A percentile compares a stretch with the other conserved stretches of the same genome.
phyloP scores from a whole-genome alignment of 495 filamentous ascomycete species.

The Wilcoxina mikolae region DNA sequence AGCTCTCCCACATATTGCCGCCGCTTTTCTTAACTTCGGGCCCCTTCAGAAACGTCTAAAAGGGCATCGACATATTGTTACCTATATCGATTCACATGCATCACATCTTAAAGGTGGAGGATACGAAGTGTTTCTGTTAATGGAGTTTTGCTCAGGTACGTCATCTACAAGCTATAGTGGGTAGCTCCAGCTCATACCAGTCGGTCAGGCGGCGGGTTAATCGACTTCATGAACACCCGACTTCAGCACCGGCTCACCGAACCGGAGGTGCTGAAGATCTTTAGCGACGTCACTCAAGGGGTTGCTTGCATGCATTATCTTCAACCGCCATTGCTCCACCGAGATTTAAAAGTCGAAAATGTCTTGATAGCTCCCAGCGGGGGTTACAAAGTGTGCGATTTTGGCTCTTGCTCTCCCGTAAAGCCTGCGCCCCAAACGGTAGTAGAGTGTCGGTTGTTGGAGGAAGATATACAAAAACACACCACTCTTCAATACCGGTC shows the following conservation, averaged over 20 bases:
- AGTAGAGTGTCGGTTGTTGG: constrained; percentile 74
- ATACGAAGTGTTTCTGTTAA: constrained; percentile 94
- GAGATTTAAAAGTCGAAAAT: constrained; percentile 96
- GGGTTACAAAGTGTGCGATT: constrained; percentile 91
- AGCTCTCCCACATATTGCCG: constrained; percentile 2
- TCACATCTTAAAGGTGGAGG: constrained; percentile 82
- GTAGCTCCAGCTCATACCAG: constrained; percentile 9
- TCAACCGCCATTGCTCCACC: constrained; percentile 80
- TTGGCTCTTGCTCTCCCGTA: constrained; percentile 79
- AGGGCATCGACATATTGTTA: constrained; percentile 90
- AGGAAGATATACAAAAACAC: constrained; percentile 93
- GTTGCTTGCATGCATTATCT: constrained; percentile 99
- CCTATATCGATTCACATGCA: constrained; percentile 94
- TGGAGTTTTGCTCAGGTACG: constrained; percentile 68
- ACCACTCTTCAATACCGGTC: constrained; percentile 95
- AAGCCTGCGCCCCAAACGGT: constrained; percentile 70
- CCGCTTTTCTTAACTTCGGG: constrained; percentile 8
- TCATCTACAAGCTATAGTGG: constrained; percentile 3
- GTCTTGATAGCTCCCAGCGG: constrained; percentile 66
- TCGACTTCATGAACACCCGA: constrained; percentile 99
- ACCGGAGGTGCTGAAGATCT: constrained; percentile 93
- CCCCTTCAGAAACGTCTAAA: constrained; percentile 62
- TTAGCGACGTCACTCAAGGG: constrained; percentile 85
- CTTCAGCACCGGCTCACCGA: constrained; percentile 92
- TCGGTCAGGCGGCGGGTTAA: constrained; percentile 67